These are phyloP conservation scores for Corynascus novoguineensis DNA, from an alignment of 495 filamentous ascomycete species.

Conservation along the genomic window DNA sequence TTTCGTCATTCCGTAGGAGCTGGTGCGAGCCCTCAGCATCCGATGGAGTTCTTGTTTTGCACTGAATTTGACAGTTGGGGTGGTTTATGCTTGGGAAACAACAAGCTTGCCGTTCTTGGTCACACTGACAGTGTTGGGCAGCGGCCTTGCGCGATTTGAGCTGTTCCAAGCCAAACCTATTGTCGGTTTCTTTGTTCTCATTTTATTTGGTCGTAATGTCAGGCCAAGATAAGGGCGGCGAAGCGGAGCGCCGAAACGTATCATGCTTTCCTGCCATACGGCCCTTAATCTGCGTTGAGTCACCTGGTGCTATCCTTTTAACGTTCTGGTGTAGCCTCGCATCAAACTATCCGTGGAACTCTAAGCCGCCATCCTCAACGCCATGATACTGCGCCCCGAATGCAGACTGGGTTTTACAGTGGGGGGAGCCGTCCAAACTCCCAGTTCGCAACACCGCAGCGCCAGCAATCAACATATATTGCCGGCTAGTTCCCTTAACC, in stretches of 20 bases:
- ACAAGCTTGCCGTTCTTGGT: not conserved
- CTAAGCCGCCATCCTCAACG: not conserved
- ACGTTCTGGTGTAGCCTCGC: not conserved
- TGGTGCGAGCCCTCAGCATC: no score
- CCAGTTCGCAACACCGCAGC: not conserved
- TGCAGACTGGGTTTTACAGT: not conserved
- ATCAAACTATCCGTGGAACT: conserved; percentile 1
- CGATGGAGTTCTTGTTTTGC: no score
- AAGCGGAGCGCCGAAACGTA: not conserved
- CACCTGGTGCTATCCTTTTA: not conserved
- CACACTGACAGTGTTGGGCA: not conserved
- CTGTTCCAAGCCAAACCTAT: not conserved
- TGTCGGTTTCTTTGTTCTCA: not conserved
- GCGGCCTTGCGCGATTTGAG: not conserved
- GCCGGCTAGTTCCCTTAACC: no score
- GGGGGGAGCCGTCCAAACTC: not conserved
- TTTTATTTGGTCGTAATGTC: not conserved
- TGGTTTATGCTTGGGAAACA: not conserved
- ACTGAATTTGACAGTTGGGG: no score
- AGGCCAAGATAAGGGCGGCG: not conserved
- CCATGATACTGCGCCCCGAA: not conserved
- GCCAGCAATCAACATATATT: no score
- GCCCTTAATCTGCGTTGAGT: conserved; percentile 4
- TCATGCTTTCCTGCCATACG: not conserved
- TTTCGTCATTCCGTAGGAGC: no score